Conservation (phyloP, 192 early-diverging fungal genomes). For the Dissophora globulifera region DNA sequence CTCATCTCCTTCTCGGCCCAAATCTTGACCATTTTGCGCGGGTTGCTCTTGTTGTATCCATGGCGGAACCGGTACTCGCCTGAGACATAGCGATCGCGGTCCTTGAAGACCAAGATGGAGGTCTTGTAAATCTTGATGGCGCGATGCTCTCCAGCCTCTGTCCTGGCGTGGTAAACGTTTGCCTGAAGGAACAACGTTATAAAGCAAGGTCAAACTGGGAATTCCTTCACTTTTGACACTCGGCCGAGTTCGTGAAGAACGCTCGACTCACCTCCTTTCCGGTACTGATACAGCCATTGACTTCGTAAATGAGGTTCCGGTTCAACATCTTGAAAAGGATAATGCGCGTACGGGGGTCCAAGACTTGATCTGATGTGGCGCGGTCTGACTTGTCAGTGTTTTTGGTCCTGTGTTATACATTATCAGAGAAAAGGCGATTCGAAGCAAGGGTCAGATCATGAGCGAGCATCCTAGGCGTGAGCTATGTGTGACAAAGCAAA, state of each 20-base stretch:
- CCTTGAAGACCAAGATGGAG: conserved; percentile 97
- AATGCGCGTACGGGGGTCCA: conserved; percentile 97
- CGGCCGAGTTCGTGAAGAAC: no score
- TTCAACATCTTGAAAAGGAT: conserved; percentile 97
- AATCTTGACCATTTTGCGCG: conserved; percentile 97
- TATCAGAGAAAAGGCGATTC: conserved; percentile 12
- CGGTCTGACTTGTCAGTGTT: conserved; percentile 89
- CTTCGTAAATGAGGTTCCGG: conserved; percentile 86
- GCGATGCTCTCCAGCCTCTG: conserved; percentile 81
- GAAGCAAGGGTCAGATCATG: background rate
- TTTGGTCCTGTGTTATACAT: conserved; percentile 37
- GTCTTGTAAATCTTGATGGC: conserved; percentile 99
- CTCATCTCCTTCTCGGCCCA: conserved; percentile 99
- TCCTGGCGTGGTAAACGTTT: conserved; percentile 97
- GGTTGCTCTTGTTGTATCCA: conserved; percentile 94
- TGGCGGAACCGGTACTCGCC: conserved; percentile 96
- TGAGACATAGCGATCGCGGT: conserved; percentile 96
- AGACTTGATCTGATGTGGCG: conserved; percentile 96
- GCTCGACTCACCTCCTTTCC: conserved; percentile 93
- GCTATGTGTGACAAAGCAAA: no score
- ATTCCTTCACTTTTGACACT: no score
- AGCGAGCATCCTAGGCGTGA: no score
- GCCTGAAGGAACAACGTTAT: conserved; percentile 63
- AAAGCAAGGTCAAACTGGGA: background rate
- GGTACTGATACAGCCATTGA: conserved; percentile 97